A percentile compares a stretch with the other conserved stretches of the same genome.
phyloP scores from a whole-genome alignment of 1,139 yeast genomes.

The Arxiozyma heterogenica region DNA sequence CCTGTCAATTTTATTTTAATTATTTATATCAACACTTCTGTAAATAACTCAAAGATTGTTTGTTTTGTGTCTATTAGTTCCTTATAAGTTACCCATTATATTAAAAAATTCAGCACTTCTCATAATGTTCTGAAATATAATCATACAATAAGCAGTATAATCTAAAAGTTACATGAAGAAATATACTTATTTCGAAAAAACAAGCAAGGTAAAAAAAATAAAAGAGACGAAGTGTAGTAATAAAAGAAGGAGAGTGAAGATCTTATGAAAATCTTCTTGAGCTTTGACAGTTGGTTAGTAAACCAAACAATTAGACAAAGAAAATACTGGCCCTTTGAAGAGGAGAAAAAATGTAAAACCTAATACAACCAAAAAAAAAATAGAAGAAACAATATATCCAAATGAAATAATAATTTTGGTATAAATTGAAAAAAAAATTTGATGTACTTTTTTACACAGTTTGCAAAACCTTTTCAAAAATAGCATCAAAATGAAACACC shows the following conservation, averaged over 20 bases:
- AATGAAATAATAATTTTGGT: neutral
- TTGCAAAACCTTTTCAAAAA: neutral
- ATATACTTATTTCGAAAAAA: neutral
- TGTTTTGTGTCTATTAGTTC: no score
- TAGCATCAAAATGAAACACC: neutral
- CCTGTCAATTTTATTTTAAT: neutral
- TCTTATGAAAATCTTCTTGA: neutral
- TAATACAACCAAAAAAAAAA: neutral
- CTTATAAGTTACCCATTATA: no score
- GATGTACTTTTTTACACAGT: slow-evolving; percentile 2
- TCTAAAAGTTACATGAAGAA: neutral
- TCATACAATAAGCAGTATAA: neutral
- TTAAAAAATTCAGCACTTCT: neutral
- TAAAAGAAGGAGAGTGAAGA: neutral
- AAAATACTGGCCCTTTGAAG: neutral
- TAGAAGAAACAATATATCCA: neutral
- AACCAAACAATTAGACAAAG: neutral
- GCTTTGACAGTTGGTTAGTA: neutral
- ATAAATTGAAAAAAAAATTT: neutral
- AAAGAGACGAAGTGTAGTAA: neutral
- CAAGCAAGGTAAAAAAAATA: neutral
- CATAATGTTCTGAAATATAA: no score
- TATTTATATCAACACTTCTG: neutral
- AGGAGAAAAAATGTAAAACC: no score
- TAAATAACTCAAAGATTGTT: no score